Conservation (phyloP, 352 stramenopile species). For the Phytophthora palmivora region DNA sequence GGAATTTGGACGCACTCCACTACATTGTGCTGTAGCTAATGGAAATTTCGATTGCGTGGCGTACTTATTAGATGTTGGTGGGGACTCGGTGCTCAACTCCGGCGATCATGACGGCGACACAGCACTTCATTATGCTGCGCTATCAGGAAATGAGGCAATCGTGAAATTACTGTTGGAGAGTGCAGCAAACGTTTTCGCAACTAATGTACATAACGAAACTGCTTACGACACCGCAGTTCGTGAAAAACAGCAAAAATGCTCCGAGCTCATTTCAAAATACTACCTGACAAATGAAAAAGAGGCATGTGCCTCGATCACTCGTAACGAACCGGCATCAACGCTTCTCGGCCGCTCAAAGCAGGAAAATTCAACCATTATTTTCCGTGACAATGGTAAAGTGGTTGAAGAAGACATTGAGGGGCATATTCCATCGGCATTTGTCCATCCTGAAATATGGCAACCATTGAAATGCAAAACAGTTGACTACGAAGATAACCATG, state of each 20-base stretch:
- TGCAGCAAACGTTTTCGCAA: slow-evolving; percentile 68
- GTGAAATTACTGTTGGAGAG: slow-evolving; percentile 82
- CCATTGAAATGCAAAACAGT: slow-evolving; percentile 1
- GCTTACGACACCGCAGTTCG: slow-evolving; percentile 69
- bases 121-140: slow-evolving; percentile 74
- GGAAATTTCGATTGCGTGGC: slow-evolving; percentile 73
- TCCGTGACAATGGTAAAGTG: slow-evolving; percentile 23
- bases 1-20: slow-evolving; percentile 78
- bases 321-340: slow-evolving; percentile 59
- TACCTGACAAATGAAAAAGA: slow-evolving; percentile 50
- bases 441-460: slow-evolving; percentile 25
- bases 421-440: slow-evolving; percentile 22
- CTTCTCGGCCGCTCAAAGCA: slow-evolving; percentile 40
- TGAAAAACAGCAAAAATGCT: slow-evolving; percentile 55
- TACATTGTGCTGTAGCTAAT: slow-evolving; percentile 76
- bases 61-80: slow-evolving; percentile 86
- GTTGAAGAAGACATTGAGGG: slow-evolving; percentile 29
- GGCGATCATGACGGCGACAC: slow-evolving; percentile 82
- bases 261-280: slow-evolving; percentile 67
- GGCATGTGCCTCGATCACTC: slow-evolving; percentile 25
- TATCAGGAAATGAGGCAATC: slow-evolving; percentile 64
- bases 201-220: slow-evolving; percentile 71
- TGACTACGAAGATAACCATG: slow-evolving; percentile 18
- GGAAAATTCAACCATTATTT: slow-evolving; percentile 11
- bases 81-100: slow-evolving; percentile 81